Evolutionary conservation across 352 stramenopile genomes (phyloP).

Genomic region (Phytopythium cucurbitacearum): DNA sequence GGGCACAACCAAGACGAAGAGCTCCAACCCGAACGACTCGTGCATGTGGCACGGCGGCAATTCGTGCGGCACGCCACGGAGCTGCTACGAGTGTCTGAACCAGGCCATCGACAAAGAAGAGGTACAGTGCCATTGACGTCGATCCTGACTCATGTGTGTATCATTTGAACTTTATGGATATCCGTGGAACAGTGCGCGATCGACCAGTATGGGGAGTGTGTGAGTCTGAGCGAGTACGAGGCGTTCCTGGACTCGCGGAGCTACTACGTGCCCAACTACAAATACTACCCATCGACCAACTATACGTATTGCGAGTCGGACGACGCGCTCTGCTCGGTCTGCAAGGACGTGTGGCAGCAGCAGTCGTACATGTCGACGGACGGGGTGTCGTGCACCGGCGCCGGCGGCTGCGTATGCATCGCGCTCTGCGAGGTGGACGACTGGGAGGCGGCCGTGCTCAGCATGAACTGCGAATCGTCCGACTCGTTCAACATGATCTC

Average conservation of each 20-base stretch:
- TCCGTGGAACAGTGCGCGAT: constrained; percentile 22
- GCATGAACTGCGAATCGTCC: constrained; percentile 13
- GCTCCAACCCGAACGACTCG: constrained; percentile 16
- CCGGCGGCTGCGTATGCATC: constrained; percentile 32
- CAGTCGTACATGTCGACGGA: constrained; percentile 22
- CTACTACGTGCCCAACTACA: constrained; percentile 42
- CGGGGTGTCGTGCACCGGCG: constrained; percentile 27
- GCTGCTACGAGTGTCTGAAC: constrained; percentile 39
- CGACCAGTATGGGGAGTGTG: constrained; percentile 25
- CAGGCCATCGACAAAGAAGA: constrained; percentile 18
- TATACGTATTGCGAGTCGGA: constrained; percentile 36
- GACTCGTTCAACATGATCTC: neutral
- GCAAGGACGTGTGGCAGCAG: constrained; percentile 20
- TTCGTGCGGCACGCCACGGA: constrained; percentile 19
- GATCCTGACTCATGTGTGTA: neutral
- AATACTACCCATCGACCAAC: constrained; percentile 33
- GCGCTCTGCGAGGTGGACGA: constrained; percentile 28
- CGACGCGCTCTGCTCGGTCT: constrained; percentile 28
- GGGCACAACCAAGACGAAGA: constrained; percentile 10
- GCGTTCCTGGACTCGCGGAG: constrained; percentile 26
- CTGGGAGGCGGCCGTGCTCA: constrained; percentile 21
- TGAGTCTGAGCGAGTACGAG: constrained; percentile 29
- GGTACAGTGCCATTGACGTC: constrained; percentile 5
- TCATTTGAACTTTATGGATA: neutral
- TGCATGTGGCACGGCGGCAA: constrained; percentile 29